Base-by-base conservation (phyloP, 1,284 basidiomycete species). In the Tylopilus sp. region DNA sequence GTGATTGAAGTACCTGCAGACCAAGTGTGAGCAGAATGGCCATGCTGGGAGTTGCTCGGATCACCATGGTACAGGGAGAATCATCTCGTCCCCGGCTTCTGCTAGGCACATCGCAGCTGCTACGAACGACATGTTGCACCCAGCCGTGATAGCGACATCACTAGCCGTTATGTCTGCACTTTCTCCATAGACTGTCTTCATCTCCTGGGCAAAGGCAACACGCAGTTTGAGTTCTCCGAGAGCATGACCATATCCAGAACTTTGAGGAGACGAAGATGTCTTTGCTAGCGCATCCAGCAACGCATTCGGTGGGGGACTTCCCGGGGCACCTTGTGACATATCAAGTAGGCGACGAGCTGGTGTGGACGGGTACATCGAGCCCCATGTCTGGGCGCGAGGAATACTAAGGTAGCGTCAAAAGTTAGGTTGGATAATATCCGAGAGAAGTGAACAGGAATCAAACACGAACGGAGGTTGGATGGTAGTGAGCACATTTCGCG, bases 21-120 rank as follows among this genome's bases (percentile, higher is more conserved):
- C 30, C 25, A 39, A 34, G 30, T 54, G 59, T 55, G 10, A 51
- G 48, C 41, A 52, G 19, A 42, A 39, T 21, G 36, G n/a, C 11
- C 11, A 13, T 50, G 50, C 29, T 9, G 36, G 12, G 41, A 43
- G 40, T 12, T 18, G 31, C n/a, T 26, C 15, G 46, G 54, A 59
- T 43, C 60, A 86, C 85, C 86, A 89, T 10, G 92, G 91, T 1
- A 85, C 74, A 6, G 91, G 89, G 13, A 94, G 66, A 42, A 96
- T 84, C 35, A 92, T 73, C 55, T 88, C 86, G 52, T 90, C 86
- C 0, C 86, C 86, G 2, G 79, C 71, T 53, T 81, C 79, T 16
- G 85, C 88, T 6, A 96, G 64, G 13, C 77, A 75, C 74, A 84
- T 81, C 8, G 82, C 72, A 0, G 75, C 68, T 0, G 84, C 77